phyloP scores from a whole-genome alignment of 2,329 filamentous ascomycete genomes.

The Fusarium sp. region DNA sequence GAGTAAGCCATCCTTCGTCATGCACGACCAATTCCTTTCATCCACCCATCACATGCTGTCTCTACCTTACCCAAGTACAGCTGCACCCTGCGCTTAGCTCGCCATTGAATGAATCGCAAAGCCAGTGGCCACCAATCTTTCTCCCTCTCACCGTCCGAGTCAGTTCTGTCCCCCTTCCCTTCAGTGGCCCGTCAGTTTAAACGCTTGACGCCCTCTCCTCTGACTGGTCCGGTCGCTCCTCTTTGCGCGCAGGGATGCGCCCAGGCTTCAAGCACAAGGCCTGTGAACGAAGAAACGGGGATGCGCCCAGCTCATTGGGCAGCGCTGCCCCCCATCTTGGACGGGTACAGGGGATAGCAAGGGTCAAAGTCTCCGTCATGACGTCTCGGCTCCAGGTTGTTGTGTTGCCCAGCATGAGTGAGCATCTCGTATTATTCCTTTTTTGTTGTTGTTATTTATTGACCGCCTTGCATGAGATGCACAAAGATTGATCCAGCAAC shows the following conservation, averaged over 20 bases:
- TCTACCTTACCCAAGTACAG: too few species aligned
- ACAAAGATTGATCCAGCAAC: slow-evolving; percentile 8
- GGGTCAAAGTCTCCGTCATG: slow-evolving; percentile 18
- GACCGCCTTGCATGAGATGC: background rate
- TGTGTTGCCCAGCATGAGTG: slow-evolving; percentile 11
- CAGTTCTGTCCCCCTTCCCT: slow-evolving; percentile 7
- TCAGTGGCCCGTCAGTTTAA: slow-evolving; percentile 12
- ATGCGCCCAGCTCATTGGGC: slow-evolving; percentile 36
- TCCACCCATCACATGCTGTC: background rate
- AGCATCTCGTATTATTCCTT: slow-evolving; percentile 3
- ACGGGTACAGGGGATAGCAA: background rate
- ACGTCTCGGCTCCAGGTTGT: slow-evolving; percentile 17
- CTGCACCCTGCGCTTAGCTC: slow-evolving; percentile 18
- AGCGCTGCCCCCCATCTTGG: background rate
- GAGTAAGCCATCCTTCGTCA: slow-evolving; percentile 28
- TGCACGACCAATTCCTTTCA: background rate
- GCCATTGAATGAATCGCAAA: slow-evolving; percentile 21
- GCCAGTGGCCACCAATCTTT: slow-evolving; percentile 33
- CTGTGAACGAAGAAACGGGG: slow-evolving; percentile 5
- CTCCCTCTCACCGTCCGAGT: slow-evolving; percentile 19
- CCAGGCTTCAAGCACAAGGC: background rate
- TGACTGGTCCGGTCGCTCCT: slow-evolving; percentile 10
- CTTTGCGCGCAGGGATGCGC: background rate
- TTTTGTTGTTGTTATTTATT: background rate
- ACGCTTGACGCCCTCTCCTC: slow-evolving; percentile 28